Base-by-base conservation (phyloP, 2,329 filamentous ascomycete genomes). In the Botrytis byssoidea region DNA sequence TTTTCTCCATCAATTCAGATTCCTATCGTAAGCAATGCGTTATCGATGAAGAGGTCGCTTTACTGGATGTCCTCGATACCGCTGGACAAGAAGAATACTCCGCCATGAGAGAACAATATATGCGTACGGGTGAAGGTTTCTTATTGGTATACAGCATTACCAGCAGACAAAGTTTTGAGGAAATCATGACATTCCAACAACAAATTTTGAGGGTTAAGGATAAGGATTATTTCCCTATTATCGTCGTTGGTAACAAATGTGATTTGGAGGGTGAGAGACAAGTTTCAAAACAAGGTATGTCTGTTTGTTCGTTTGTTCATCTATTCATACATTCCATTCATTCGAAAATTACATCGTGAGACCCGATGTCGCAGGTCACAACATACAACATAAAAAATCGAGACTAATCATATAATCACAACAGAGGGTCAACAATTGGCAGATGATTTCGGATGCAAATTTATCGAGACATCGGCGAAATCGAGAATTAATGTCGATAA, bases 1-100 rank as follows among this genome's bases (percentile, higher is more conserved):
- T 18, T 32, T 35, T 22, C 25, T 29, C 14, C 9, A 32, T 66
- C 42, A 73, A 57, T 46, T 70, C 83, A 99, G 96, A 99, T 83
- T 98, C 96, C 76, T 99, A 99, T 88, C 94, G 96, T 87, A 99
- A 99, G 91, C 96, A 98, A 88, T 98, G 96, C 84, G 92, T 97
- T 80, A 97, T 99, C 83, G 96, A 99, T 83, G 96, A 98, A 80
- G 96, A 99, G 85, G 94, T 98, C 78, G 96, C 96, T 70, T 89
- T 99, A 75, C 92, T 99, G 84, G 96, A 99, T 84, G 96, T 99
- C 77, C 91, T 98, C 83, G 96, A 99, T 84, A 99, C 96, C 72
- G 96, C 96, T 76, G 96, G 96, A 75, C 96, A 99, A 84, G 96
- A 99, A 85, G 96, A 99, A 86, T 99, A 98, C 87, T 97, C 95